Base-by-base conservation (phyloP, 768 basidiomycete genomes). In the Auricularia cornea region DNA sequence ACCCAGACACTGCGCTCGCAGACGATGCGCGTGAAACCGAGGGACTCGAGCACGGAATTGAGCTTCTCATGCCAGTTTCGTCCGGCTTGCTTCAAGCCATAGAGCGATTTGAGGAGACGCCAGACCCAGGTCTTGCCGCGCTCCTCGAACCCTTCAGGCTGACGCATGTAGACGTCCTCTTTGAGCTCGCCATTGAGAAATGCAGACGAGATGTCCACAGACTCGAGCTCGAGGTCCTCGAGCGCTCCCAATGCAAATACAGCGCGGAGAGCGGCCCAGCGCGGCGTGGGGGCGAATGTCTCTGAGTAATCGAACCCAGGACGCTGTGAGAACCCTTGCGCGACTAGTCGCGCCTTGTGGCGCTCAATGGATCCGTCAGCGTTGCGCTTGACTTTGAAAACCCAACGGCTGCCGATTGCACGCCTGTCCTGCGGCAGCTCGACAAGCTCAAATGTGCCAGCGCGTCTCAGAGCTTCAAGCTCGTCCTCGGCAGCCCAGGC, bases 161-260 rank as follows among this genome's bases (percentile, higher is more conserved):
- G 74, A 26, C 74, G 72, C 74, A 79, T 77, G 60, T 72, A 78
- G 0, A 68, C 60, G 44, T 77, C 72, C 5, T 77, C 70, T 1
- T 70, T 63, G 1, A 64, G 33, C 3, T 60, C 60, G 51, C 76
- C 73, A 65, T 79, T 69, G 0, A 80, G 71, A 66, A 74, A 80
- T 0, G 78, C 75, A 0, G 73, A 77, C 32, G 76, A 77, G 29
- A 80, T 69, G 66, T 80, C 76, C 2, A 78, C 69, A 41, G 79
- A 77, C 8, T 73, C 66, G 1, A 65, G 73, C 73, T 71, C 73
- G 64, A 65, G 54, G 2, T 8, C 20, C 20, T 28, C 29, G 20
- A 12, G 26, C n/a, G 52, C 40, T 30, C 64, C 65, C 11, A 65
- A 18, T 59, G 65, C 64, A 28, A 67, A 60, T 35, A 54, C 28